Conservation (phyloP, 192 early-diverging fungal species). For the Chytriomyces hyalinus region DNA sequence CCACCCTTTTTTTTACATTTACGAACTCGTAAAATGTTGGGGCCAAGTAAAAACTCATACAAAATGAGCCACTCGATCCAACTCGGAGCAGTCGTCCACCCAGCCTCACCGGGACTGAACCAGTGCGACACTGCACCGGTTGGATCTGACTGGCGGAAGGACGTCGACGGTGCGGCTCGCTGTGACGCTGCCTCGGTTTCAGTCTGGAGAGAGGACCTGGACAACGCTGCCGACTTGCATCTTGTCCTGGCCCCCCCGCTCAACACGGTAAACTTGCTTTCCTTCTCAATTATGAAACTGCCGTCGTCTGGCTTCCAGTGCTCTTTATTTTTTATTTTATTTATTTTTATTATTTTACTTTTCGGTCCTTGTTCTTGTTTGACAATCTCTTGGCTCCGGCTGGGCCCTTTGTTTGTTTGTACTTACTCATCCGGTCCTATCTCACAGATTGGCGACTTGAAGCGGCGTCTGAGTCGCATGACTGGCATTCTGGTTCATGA, state of each 20-base stretch:
- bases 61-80: background rate
- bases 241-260: too few species aligned
- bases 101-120: background rate
- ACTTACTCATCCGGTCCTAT: background rate
- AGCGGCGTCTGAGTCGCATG: slow-evolving; percentile 1
- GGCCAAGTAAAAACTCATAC: background rate
- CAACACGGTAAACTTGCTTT: background rate
- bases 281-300: background rate
- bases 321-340: background rate
- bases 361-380: too few species aligned
- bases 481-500: slow-evolving; percentile 24
- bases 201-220: background rate
- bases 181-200: background rate
- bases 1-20: background rate
- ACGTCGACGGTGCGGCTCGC: background rate
- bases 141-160: background rate
- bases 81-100: background rate
- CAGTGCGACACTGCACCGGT: background rate
- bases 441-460: slow-evolving; percentile 35
- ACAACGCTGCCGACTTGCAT: background rate
- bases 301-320: too few species aligned
- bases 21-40: background rate
- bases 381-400: too few species aligned
- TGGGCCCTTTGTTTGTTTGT: background rate
- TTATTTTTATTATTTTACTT: background rate